Conservation (phyloP, 768 basidiomycete genomes). For the Rhizopogon sp. region DNA sequence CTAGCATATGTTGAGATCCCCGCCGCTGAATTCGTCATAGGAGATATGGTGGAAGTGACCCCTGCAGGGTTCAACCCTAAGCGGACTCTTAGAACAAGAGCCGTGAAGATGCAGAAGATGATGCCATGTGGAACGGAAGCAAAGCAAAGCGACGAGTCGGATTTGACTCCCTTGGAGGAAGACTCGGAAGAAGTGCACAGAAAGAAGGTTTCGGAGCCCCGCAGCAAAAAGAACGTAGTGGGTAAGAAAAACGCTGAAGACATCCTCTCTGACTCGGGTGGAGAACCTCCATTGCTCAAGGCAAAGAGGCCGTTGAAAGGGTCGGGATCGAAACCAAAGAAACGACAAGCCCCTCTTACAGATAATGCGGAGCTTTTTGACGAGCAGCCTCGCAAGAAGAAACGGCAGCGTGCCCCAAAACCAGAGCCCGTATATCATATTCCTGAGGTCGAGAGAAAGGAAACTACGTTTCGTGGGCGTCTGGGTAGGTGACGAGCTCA, state of each 20-base stretch:
- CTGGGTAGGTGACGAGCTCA: conserved; percentile 34
- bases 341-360: conserved; percentile 7
- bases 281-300: background rate
- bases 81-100: conserved; percentile 3
- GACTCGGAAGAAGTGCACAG: background rate
- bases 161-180: conserved; percentile 13
- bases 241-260: background rate
- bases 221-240: background rate
- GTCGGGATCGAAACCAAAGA: background rate
- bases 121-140: background rate
- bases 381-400: conserved; percentile 17
- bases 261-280: background rate
- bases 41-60: background rate
- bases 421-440: conserved; percentile 61
- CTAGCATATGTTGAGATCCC: background rate
- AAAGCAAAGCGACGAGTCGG: conserved; percentile 2
- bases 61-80: background rate
- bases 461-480: conserved; percentile 66
- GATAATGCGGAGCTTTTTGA: conserved; percentile 6
- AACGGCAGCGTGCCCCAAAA: conserved; percentile 26
- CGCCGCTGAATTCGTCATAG: background rate
- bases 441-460: conserved; percentile 61
- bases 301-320: background rate
- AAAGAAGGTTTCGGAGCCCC: background rate
- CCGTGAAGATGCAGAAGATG: background rate